Evolutionary conservation across 1,139 yeast genomes (phyloP), one percentile per base, ranked within the genome.

Genomic region (Lodderomyces metapsilosis): DNA sequence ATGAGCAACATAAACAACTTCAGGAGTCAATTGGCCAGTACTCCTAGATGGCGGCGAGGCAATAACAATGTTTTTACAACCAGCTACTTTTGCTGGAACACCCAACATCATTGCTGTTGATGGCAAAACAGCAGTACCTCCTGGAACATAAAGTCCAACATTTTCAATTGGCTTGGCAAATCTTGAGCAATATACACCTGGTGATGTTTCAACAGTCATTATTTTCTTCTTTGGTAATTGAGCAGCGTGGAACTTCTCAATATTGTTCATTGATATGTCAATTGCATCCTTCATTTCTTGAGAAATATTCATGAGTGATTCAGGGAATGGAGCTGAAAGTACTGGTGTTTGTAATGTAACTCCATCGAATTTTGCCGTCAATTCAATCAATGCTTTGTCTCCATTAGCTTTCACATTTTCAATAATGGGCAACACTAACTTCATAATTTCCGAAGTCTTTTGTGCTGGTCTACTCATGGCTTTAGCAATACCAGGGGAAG

Each of bases 1-100:
- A 66, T 88, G 91, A 16, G 99, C 98, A 42, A 94, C 97, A 56
- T 92, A 92, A 3, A 91, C 97, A 43, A 94, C 97, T 62, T 92
- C 99, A 10, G 98, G 98, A 4, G 97, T 88, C 51, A 92, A 76
- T 44, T 80, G 85, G 32, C 99, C 98, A 49, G 95, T 95, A 40
- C 81, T 75, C 53, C 96, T 82, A n/a, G 76, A 62, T 42, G 98
- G 98, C 27, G 99, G 99, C n/a, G 98, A 86, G 0, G 99, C 98
- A 61, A 92, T 65, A n/a, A 91, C 70, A 51, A 92, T 91, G 59
- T 89, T 91, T 54, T 84, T 80, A 71, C 98, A 92, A 3, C 97
- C 97, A 20, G 99, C 99, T 45, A 92, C 99, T 64, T 84, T 80
- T 13, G 98, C 98, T n/a, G 98, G 98, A 32, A 92, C 97, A 56